Evolutionary conservation across 495 filamentous ascomycete species (phyloP).

Genomic region (Hypoxylon lienhwacheense): DNA sequence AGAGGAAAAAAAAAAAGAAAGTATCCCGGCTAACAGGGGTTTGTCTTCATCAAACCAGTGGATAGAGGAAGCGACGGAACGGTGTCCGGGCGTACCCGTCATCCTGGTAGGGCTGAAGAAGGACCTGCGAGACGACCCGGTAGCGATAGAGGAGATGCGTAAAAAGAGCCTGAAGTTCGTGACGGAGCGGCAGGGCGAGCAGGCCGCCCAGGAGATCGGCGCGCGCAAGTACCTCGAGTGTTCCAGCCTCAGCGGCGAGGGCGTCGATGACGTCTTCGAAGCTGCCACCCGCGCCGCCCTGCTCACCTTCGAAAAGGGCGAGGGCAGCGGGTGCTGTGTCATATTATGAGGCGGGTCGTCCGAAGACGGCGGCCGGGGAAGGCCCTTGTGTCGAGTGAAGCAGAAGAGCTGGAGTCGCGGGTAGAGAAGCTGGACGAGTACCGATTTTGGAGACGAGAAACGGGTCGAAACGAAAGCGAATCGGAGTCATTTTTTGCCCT

Average conservation of each 20-base stretch:
- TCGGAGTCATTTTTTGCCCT: too few relatives aligned
- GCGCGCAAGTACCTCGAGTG: constrained; percentile 97
- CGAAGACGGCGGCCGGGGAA: too few relatives aligned
- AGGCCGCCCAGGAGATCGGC: constrained; percentile 79
- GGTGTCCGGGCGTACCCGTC: constrained; percentile 89
- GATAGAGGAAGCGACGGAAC: constrained; percentile 94
- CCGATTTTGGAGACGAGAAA: background rate
- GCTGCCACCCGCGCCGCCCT: constrained; percentile 95
- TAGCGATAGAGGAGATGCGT: constrained; percentile 95
- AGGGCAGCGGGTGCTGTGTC: constrained; percentile 81
- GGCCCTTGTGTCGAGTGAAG: too few relatives aligned
- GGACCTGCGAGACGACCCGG: constrained; percentile 91
- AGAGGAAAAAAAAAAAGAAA: background rate
- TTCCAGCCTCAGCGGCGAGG: constrained; percentile 94
- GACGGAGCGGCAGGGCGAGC: constrained; percentile 74
- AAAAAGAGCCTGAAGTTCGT: constrained; percentile 90
- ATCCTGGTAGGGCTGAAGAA: constrained; percentile 98
- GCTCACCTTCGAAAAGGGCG: constrained; percentile 85
- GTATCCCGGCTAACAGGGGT: constrained; percentile 4
- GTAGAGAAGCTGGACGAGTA: too few relatives aligned
- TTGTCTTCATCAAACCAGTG: too few relatives aligned
- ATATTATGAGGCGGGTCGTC: constrained; percentile 77
- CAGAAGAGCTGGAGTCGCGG: too few relatives aligned
- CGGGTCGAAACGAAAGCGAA: too few relatives aligned
- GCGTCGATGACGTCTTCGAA: constrained; percentile 98